Evolutionary conservation across 2,329 filamentous ascomycete species (phyloP), one percentile per base, ranked within the genome.

Genomic region (Aspergillus jensenii): DNA sequence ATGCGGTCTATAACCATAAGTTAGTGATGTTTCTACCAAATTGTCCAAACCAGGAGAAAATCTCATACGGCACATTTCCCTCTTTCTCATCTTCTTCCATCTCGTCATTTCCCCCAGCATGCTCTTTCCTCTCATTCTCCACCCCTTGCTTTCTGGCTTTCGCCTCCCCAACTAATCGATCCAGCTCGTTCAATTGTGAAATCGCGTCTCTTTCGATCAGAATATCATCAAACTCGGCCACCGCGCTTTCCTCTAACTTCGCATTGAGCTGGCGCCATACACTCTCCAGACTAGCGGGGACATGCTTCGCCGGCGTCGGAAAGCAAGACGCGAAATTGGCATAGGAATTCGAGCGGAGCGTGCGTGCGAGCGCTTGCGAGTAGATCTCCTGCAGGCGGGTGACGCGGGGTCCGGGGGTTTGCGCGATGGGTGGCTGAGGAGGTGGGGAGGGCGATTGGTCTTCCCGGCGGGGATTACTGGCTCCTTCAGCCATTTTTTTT

Each of bases 251-350:
- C 62, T 85, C 83, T 52, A 88, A 70, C 63, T 85, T 81, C 51
- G 79, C 78, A 43, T 83, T 82, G 62, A 88, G 79, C 62, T 87
- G 83, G 54, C 80, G 76, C 74, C 84, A 84, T 21, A 88, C 75
- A 4, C 78, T 77, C 65, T 85, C 81, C 57, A 88, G 67, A 43
- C 79, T 80, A 25, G 80, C 81, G 1, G 84, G 81, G 11, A 83
- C 83, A 65, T 86, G 77, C 65, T 78, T 75, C 17, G 85, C 82
- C 2, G 84, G 81, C 0, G 86, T 88, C 0, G 86, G 85, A 62
- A 88, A 88, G 65, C 86, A 88, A 23, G 83, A 76, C 0, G 83
- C 79, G 68, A 88, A 88, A 65, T 87, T 87, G 49, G 77, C 75
- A 68, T 86, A 83, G 9, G 80, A 84, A 70, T 84, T 86, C 52